Evolutionary conservation across 2,329 filamentous ascomycete genomes (phyloP), one percentile per base, ranked within the genome.

Genomic region (Trichoderma arundinaceum): DNA sequence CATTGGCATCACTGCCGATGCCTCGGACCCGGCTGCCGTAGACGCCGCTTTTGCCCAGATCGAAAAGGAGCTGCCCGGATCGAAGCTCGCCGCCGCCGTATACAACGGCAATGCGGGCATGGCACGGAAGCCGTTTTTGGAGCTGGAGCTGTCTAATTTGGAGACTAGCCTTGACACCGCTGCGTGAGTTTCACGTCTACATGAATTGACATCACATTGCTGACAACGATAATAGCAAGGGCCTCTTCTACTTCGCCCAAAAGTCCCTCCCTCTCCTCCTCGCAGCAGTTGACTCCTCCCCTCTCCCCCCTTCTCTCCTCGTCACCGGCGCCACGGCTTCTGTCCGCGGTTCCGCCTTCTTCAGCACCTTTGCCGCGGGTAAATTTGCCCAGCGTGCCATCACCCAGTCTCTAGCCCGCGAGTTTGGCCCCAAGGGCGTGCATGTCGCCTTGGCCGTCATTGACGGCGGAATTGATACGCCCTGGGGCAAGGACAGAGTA

Each of bases 321-420:
- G 91, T 96, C 77, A 96, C 93, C 0, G 93, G 93, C 38, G 92
- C 93, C 0, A 96, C 93, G 0, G 93, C 92, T 0, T 92, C 90
- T 0, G 71, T 94, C 17, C 90, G 89, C 72, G 91, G 90, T 4
- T 90, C 87, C 10, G 88, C 91, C 0, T 80, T 81, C 12, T 90
- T 92, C 76, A 81, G 87, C 1, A 79, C 85, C 7, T 96, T 97
- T 73, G 90, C 92, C 0, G 86, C 88, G 2, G 90, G 90, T 33
- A 96, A 96, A 75, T 96, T 92, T 75, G 92, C 91, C 4, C 80
- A 90, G 71, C 84, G 93, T 38, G 92, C 89, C 0, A 78, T 96
- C 58, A 84, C 85, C 0, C 92, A 94, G 77, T 90, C 86, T 39
- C 81, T 96, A 32, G 91, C 92, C 0, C 85, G 90, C 65, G 93